phyloP scores from a whole-genome alignment of 2,329 filamentous ascomycete genomes.

The Setomelanomma holmii region DNA sequence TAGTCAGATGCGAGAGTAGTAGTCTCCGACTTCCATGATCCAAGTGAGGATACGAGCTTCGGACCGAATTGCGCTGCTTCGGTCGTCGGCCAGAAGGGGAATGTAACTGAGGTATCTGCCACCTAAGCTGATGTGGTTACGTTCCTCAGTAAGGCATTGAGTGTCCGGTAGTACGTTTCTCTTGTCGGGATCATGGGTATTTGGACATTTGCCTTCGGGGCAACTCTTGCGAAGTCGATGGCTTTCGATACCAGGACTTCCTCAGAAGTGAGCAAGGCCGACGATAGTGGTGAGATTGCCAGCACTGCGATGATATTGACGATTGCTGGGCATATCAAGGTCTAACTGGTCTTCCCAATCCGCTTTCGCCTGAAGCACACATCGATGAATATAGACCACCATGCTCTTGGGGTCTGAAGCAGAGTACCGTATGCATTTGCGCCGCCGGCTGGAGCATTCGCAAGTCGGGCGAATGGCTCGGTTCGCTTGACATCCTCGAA shows the following conservation, averaged over 20 bases:
- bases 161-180: slow-evolving; percentile 23
- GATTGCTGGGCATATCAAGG: slow-evolving; percentile 8
- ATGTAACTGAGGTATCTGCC: slow-evolving; percentile 13
- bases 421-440: slow-evolving; percentile 17
- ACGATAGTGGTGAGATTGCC: slow-evolving; percentile 22
- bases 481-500: slow-evolving; percentile 29
- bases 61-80: slow-evolving; percentile 16
- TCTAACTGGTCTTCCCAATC: slow-evolving; percentile 15
- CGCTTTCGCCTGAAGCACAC: slow-evolving; percentile 10
- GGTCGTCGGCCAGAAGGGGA: slow-evolving; percentile 24
- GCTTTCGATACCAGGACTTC: slow-evolving; percentile 12
- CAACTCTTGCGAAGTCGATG: slow-evolving; percentile 10
- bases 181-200: slow-evolving; percentile 7
- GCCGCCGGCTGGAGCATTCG: slow-evolving; percentile 13
- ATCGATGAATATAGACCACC: slow-evolving; percentile 19
- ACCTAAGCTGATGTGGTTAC: slow-evolving; percentile 23
- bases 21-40: slow-evolving; percentile 17
- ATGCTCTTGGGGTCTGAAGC: slow-evolving; percentile 18
- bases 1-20: slow-evolving; percentile 3
- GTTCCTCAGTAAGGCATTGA: slow-evolving; percentile 14
- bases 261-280: slow-evolving; percentile 20
- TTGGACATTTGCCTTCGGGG: background rate
- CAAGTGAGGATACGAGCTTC: slow-evolving; percentile 5
- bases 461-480: slow-evolving; percentile 25
- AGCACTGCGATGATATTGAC: slow-evolving; percentile 15